phyloP scores from a whole-genome alignment of 1,284 basidiomycete genomes.

The Erythrobasidium hasegawianum region DNA sequence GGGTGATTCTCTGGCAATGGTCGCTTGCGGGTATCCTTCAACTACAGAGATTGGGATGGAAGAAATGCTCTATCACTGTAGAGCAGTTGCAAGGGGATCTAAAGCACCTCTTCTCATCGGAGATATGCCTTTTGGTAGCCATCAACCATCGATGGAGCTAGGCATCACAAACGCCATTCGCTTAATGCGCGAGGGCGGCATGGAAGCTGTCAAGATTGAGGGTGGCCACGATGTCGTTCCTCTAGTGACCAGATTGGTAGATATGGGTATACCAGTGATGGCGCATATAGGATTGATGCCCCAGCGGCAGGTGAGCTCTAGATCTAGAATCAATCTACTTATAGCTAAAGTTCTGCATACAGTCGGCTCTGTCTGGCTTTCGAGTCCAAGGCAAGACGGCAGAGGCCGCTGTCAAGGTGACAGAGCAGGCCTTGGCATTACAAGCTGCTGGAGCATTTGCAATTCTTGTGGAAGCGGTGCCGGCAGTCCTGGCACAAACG shows the following conservation, averaged over 20 bases:
- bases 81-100: conserved; percentile 74
- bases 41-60: conserved; percentile 82
- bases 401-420: conserved; percentile 60
- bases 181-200: conserved; percentile 74
- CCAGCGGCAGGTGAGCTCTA: conserved; percentile 74
- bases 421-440: conserved; percentile 65
- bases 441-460: conserved; percentile 83
- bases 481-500: conserved; percentile 66
- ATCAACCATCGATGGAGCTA: conserved; percentile 62
- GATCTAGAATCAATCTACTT: too few species aligned
- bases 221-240: conserved; percentile 75
- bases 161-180: conserved; percentile 71
- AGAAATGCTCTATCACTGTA: conserved; percentile 85
- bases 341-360: too few species aligned
- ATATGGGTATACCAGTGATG: conserved; percentile 88
- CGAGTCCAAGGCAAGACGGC: conserved; percentile 78
- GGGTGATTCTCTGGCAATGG: conserved; percentile 90
- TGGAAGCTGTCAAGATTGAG: conserved; percentile 90
- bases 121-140: conserved; percentile 94
- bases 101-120: conserved; percentile 78
- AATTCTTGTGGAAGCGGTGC: conserved; percentile 87
- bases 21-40: conserved; percentile 78
- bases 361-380: conserved; percentile 70
- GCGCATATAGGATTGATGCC: conserved; percentile 89
- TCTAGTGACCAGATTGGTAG: conserved; percentile 67